Conservation (phyloP, 176 grass and related monocot species). For the Luzula sylvatica region DNA sequence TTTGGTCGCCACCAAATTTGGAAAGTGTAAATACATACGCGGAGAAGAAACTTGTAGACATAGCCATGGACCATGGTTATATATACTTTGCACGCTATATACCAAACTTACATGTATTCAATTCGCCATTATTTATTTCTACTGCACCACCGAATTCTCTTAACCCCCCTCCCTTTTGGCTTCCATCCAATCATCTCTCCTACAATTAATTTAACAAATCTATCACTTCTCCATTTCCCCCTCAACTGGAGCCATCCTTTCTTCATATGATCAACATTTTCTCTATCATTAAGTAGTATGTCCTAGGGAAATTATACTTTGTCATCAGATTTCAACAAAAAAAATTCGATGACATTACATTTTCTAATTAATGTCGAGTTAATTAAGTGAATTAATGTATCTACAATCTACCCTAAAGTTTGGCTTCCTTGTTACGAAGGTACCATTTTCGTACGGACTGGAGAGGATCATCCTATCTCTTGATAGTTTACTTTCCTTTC, state of each 20-base stretch:
- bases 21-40: not conserved
- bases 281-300: too few relatives aligned
- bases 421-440: not conserved
- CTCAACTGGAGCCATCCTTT: conserved; percentile 26
- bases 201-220: too few relatives aligned
- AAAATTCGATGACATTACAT: too few relatives aligned
- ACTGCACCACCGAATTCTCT: conserved; percentile 11
- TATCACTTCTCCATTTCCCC: conserved; percentile 3
- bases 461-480: not conserved
- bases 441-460: not conserved
- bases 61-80: too few relatives aligned
- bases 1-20: not conserved
- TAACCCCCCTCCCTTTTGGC: not conserved
- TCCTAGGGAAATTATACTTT: too few relatives aligned
- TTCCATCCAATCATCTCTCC: conserved; percentile 7
- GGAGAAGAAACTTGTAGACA: not conserved
- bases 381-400: too few relatives aligned
- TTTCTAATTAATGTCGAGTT: too few relatives aligned
- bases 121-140: conserved; percentile 24
- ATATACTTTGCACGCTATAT: not conserved
- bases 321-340: too few relatives aligned
- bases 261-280: too few relatives aligned
- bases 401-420: conserved; percentile 15
- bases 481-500: conserved; percentile 26
- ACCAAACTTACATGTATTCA: conserved; percentile 19